Evolutionary conservation across 208 protist genomes (phyloP).

Genomic region (Leishmania mexicana): DNA sequence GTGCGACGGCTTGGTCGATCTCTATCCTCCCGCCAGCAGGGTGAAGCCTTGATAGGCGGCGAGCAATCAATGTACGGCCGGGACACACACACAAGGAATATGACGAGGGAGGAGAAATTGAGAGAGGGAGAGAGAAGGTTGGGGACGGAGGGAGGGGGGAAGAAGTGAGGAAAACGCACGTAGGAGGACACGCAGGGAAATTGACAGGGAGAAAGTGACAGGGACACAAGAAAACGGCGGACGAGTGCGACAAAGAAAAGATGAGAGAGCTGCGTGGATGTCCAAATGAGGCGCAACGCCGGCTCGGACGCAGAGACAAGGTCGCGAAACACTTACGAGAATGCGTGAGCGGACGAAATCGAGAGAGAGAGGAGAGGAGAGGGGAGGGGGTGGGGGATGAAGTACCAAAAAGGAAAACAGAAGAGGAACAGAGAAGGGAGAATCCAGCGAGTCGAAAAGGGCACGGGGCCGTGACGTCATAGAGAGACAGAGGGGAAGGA

Average conservation of each 20-base stretch:
- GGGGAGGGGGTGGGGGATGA: background rate
- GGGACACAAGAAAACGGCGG: background rate
- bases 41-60: background rate
- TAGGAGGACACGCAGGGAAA: background rate
- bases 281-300: background rate
- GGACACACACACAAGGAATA: background rate
- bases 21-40: background rate
- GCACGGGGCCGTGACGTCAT: background rate
- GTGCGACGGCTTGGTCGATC: background rate
- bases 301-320: too few relatives aligned
- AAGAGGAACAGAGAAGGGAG: background rate
- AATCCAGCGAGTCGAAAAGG: background rate
- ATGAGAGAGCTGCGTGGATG: background rate
- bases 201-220: background rate
- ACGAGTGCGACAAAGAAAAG: background rate
- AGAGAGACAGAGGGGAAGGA: background rate
- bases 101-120: too few relatives aligned
- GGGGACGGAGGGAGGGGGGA: background rate
- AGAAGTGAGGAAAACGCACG: background rate
- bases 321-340: too few relatives aligned
- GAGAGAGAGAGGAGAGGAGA: background rate
- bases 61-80: background rate
- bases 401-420: background rate
- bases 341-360: background rate
- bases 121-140: background rate